A percentile compares a stretch with the other conserved stretches of the same genome.
Evolutionary conservation across 164 flowering plant genomes (phyloP).

Genomic region (Dillenia suffruticosa): DNA sequence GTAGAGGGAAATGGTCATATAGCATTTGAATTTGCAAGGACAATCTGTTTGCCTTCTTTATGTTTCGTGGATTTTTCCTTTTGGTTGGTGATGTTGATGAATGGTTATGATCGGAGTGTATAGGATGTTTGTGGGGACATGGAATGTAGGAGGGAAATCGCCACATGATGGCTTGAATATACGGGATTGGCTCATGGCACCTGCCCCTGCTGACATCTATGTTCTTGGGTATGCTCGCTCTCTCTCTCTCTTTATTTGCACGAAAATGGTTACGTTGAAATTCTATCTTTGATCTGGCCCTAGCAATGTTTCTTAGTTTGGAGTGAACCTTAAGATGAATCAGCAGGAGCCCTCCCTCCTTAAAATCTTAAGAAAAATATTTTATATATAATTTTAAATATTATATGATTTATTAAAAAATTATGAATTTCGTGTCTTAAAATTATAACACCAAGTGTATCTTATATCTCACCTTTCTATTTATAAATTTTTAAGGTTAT

Average conservation of each 20-base stretch:
- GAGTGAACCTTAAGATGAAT: too few species aligned
- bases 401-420: too few species aligned
- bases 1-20: background rate
- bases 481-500: too few species aligned
- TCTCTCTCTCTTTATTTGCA: background rate
- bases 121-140: conserved; percentile 90
- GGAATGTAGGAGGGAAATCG: conserved; percentile 89
- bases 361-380: too few species aligned
- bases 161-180: conserved; percentile 61
- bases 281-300: too few species aligned
- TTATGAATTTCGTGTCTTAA: too few species aligned
- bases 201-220: conserved; percentile 65
- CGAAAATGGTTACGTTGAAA: too few species aligned
- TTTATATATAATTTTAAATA: too few species aligned
- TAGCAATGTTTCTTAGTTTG: too few species aligned
- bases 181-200: conserved; percentile 49
- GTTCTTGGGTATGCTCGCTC: conserved; percentile 58
- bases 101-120: background rate
- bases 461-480: too few species aligned
- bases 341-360: too few species aligned
- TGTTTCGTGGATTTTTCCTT: background rate
- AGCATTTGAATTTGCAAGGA: background rate
- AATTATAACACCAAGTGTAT: too few species aligned
- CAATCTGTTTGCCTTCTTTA: background rate
- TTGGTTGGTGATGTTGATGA: background rate